Base-by-base conservation (phyloP, 352 stramenopile genomes). In the Pythium plurisporium region DNA sequence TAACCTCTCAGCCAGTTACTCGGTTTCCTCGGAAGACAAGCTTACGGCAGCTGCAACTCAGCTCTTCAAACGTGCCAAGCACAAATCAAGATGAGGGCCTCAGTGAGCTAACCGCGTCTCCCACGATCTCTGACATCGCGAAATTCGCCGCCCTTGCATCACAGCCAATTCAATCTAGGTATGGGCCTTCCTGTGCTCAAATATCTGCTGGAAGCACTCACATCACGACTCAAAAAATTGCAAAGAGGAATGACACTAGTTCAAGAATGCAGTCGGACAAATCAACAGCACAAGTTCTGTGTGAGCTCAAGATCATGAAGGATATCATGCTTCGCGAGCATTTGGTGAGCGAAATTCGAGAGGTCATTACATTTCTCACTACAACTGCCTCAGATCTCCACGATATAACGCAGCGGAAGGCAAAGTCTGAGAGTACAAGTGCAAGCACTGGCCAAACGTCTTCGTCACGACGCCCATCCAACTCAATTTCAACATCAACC, bases 271-370 rank as follows among this genome's bases (percentile, higher is more conserved):
- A 41, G 5, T 19, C 42, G 2, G 52, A 70, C 51, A 65, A 65
- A 25, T 53, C 63, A 2, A 63, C 51, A 1, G 55, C 42, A 10
- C 65, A 81, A 36, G 70, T 83, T 25, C 43, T 85, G 20, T 70
- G 70, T 25, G 78, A 86, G 27, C 46, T 88, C 8, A 52, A 60
- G 25, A 69, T 81, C 30, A 78, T 65, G 14, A 88, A 85, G 53
- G 69, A 83, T 15, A 83, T 88, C 41, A 67, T 85, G 49, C 62
- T 80, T 56, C 73, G 78, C 5, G 75, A 88, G 19, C 74, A 86
- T 37, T 54, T 74, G n/a, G 55, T 82, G 17, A 59, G 72, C 4
- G 73, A 88, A 36, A 50, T 88, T 27, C 65, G 67, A 7, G 61
- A 78, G 3, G 26, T 50, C 0, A n/a, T 65, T 3, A 41, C 48